These are phyloP conservation scores for Aristolochia californica DNA, from an alignment of 164 flowering plant species.

Conservation along the genomic window DNA sequence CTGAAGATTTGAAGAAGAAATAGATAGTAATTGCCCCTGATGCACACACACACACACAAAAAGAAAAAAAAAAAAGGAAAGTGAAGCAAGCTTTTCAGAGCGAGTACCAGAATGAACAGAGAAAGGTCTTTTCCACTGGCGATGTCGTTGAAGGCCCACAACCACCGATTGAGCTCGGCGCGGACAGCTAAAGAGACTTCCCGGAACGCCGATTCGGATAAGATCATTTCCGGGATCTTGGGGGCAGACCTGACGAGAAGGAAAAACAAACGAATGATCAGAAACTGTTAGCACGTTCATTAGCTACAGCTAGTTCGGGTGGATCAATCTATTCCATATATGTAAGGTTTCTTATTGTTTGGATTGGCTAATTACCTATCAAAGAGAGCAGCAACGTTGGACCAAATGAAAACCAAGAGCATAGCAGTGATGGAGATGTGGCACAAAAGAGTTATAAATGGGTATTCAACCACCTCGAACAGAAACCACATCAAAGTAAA, in stretches of 20 bases:
- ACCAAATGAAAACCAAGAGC: constrained; percentile 65
- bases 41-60: too few relatives aligned
- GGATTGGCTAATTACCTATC: constrained; percentile 24
- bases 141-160: constrained; percentile 24
- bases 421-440: constrained; percentile 48
- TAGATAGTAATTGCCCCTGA: too few relatives aligned
- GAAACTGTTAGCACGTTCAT: too few relatives aligned
- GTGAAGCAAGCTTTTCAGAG: too few relatives aligned
- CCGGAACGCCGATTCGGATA: constrained; percentile 29
- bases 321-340: too few relatives aligned
- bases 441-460: constrained; percentile 66
- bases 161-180: constrained; percentile 22
- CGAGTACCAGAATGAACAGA: constrained; percentile 48
- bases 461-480: constrained; percentile 67
- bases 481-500: constrained; percentile 52
- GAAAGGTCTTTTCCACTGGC: constrained; percentile 46
- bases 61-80: background rate
- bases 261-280: background rate
- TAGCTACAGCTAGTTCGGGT: too few relatives aligned
- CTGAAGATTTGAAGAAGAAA: constrained; percentile 15
- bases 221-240: constrained; percentile 26
- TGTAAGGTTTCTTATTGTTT: too few relatives aligned
- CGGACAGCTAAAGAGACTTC: constrained; percentile 29
- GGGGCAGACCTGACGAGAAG: constrained; percentile 39
- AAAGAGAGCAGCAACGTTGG: constrained; percentile 30